Conservation (phyloP, 192 early-diverging fungal species). For the Chytriomyces sp. region DNA sequence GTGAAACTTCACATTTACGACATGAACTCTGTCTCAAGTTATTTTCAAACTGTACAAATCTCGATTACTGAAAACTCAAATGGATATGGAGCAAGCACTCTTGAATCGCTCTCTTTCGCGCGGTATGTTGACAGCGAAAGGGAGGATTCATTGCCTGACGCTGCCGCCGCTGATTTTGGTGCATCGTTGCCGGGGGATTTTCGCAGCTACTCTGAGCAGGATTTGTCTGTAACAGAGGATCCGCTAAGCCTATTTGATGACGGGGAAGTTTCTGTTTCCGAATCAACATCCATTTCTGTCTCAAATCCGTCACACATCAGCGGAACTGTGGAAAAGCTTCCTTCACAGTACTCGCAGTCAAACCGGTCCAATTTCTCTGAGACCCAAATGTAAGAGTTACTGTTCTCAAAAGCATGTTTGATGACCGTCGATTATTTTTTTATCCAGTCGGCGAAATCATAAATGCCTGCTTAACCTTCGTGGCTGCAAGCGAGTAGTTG, state of each 20-base stretch:
- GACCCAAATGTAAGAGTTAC: background rate
- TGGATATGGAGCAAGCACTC: slow-evolving; percentile 6
- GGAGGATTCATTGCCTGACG: slow-evolving; percentile 22
- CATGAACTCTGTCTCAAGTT: slow-evolving; percentile 63
- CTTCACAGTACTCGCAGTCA: slow-evolving; percentile 18
- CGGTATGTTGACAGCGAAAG: slow-evolving; percentile 28
- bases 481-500: slow-evolving; percentile 70
- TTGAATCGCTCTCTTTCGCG: slow-evolving; percentile 21
- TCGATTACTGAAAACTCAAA: slow-evolving; percentile 66
- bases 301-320: slow-evolving; percentile 16
- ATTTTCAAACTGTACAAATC: slow-evolving; percentile 65
- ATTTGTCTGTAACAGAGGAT: slow-evolving; percentile 26
- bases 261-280: slow-evolving; percentile 22
- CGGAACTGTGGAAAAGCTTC: slow-evolving; percentile 17
- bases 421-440: background rate
- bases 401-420: background rate
- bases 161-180: background rate
- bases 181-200: background rate
- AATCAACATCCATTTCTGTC: slow-evolving; percentile 14
- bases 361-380: slow-evolving; percentile 22
- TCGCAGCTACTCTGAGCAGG: slow-evolving; percentile 29
- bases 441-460: background rate
- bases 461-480: slow-evolving; percentile 59
- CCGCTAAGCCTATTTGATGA: slow-evolving; percentile 29
- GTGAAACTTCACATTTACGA: slow-evolving; percentile 77